phyloP scores from a whole-genome alignment of 257 asterid genomes.

The Marsdenia floribunda region DNA sequence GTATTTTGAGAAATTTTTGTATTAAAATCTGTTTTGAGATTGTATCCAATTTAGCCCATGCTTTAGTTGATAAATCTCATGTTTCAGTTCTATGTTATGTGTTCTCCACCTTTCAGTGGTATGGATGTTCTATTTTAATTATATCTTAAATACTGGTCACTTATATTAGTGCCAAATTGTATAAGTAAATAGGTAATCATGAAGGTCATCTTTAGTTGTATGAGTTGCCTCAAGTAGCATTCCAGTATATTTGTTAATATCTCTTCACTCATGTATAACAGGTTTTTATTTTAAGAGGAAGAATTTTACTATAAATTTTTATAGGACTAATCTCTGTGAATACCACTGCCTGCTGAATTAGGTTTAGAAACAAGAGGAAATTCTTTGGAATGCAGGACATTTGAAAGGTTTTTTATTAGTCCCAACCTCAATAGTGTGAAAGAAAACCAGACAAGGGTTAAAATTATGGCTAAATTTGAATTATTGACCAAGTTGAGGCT shows the following conservation, averaged over 20 bases:
- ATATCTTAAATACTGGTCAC: neutral
- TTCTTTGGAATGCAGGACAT: neutral
- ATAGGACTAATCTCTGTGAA: neutral
- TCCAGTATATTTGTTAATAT: neutral
- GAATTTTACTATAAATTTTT: neutral
- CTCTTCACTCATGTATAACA: neutral
- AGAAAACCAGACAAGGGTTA: neutral
- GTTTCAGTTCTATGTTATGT: neutral
- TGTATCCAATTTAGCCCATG: too few relatives aligned
- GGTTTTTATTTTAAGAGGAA: neutral
- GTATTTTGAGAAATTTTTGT: too few relatives aligned
- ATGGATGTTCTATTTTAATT: neutral
- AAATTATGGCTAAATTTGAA: neutral
- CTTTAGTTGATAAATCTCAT: neutral
- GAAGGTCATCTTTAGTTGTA: neutral
- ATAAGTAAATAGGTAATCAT: neutral
- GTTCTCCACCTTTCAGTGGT: neutral
- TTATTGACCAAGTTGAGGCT: neutral
- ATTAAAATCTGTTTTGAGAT: too few relatives aligned
- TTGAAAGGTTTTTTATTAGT: neutral
- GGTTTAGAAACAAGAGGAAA: neutral
- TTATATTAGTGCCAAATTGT: neutral
- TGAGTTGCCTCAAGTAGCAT: neutral
- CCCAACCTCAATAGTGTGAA: neutral
- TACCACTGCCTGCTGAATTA: neutral